Evolutionary conservation across 371 early-diverging fungal genomes (phyloP).

Genomic region (Mucor sp.): DNA sequence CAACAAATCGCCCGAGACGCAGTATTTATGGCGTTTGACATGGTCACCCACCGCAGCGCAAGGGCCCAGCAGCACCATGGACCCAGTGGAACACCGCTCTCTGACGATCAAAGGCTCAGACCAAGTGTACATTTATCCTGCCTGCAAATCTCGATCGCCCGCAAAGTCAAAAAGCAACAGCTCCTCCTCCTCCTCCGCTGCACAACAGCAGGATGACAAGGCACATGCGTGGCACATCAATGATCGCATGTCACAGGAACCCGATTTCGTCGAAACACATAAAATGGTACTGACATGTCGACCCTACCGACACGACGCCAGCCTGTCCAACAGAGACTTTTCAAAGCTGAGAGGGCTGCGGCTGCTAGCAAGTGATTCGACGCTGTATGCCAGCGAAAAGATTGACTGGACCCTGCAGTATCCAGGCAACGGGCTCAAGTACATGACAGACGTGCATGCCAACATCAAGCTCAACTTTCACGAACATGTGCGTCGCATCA

Average conservation of each 20-base stretch:
- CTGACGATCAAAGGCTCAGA: constrained; percentile 27
- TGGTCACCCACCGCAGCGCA: constrained; percentile 4
- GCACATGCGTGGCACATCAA: constrained; percentile 6
- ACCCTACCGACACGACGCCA: constrained; percentile 5
- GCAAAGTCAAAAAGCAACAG: neutral
- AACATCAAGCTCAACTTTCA: constrained; percentile 34
- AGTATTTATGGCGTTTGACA: constrained; percentile 38
- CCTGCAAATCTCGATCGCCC: constrained; percentile 16
- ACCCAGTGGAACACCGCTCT: neutral
- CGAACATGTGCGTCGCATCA: constrained; percentile 32
- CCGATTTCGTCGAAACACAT: constrained; percentile 10
- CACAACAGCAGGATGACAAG: constrained; percentile 1
- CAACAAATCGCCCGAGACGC: constrained; percentile 4
- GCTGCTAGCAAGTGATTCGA: neutral
- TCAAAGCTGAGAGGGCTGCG: constrained; percentile 7
- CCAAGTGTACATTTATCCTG: constrained; percentile 38
- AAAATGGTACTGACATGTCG: constrained; percentile 21
- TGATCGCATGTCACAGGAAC: neutral
- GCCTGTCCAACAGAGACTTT: neutral
- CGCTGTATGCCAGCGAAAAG: neutral
- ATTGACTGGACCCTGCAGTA: constrained; percentile 51
- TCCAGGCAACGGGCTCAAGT: constrained; percentile 62
- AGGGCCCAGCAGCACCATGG: neutral
- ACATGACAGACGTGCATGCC: constrained; percentile 15
- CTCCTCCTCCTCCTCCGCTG: too few relatives aligned